Percentiles rank a stretch among this genome's conserved stretches.
These are phyloP conservation scores for Saccharomyces hybrid DNA, from an alignment of 1,139 yeast genomes.

Conservation along the genomic window DNA sequence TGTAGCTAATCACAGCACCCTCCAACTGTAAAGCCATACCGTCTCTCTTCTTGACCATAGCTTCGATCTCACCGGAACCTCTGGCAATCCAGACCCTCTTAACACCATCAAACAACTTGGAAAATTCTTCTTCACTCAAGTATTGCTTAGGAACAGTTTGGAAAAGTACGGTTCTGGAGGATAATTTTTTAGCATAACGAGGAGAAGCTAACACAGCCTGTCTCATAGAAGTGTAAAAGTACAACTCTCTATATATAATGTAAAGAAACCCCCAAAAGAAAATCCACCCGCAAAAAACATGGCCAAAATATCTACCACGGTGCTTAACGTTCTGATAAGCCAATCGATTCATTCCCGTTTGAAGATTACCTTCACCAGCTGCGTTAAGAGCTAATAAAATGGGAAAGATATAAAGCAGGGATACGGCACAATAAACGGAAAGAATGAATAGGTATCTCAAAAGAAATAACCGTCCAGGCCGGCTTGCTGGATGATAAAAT, in stretches of 20 bases:
- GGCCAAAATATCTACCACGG: slow-evolving; percentile 67
- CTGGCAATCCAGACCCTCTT: slow-evolving; percentile 69
- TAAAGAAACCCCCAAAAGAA: slow-evolving; percentile 65
- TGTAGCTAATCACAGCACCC: slow-evolving; percentile 53
- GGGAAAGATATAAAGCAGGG: slow-evolving; percentile 45
- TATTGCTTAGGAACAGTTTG: slow-evolving; percentile 71
- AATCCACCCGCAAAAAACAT: slow-evolving; percentile 72
- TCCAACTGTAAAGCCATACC: slow-evolving; percentile 59
- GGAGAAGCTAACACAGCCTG: slow-evolving; percentile 80
- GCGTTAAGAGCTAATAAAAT: slow-evolving; percentile 62
- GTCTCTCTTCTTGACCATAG: slow-evolving; percentile 55
- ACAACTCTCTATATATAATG: slow-evolving; percentile 72
- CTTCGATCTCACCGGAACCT: slow-evolving; percentile 51
- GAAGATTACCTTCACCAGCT: slow-evolving; percentile 43
- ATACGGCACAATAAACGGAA: slow-evolving; percentile 34
- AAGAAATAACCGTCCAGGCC: slow-evolving; percentile 73
- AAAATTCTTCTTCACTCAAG: slow-evolving; percentile 54
- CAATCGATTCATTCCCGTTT: slow-evolving; percentile 64
- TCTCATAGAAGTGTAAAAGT: slow-evolving; percentile 70
- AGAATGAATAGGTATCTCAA: slow-evolving; percentile 49
- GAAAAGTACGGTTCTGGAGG: slow-evolving; percentile 73
- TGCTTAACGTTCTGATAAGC: slow-evolving; percentile 65
- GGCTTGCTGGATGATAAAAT: slow-evolving; percentile 60
- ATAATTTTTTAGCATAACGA: slow-evolving; percentile 58
- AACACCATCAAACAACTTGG: slow-evolving; percentile 62